Evolutionary conservation across 2,329 filamentous ascomycete genomes (phyloP), one percentile per base, ranked within the genome.

Genomic region (Trematosphaeria pertusa): DNA sequence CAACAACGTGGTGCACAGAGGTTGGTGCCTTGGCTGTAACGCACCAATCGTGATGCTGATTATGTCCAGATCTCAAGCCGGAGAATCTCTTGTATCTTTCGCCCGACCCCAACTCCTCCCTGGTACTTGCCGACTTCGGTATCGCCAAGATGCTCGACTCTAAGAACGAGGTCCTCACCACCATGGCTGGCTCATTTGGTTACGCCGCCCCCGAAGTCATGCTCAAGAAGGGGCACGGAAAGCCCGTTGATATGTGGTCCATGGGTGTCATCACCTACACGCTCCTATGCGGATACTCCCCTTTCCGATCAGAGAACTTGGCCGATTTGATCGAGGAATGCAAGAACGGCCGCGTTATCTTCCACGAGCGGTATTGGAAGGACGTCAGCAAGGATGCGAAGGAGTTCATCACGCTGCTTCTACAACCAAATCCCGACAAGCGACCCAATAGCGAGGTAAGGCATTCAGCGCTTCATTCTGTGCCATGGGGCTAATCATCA

Each of bases 231-330:
- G 94, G 94, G 15, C 95, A 99, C 71, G 94, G 94, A 70, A 99
- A 97, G 75, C 91, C 94, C 4, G 94, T 97, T 24, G 94, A 99
- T 70, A 96, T 99, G 90, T 99, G 94, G 94, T 97, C 94, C 3
- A 83, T 99, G 75, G 94, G 94, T 53, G 94, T 99, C 65, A 99
- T 99, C 66, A 97, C 94, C 32, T 99, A 99, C 76, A 99, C 94
- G 12, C 81, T 99, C 20, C 88, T 99, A 40, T 99, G 95, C 71
- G 94, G 94, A 60, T 99, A 99, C 78, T 97, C 93, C 34, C 94
- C 94, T 15, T 99, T 99, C 83, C 87, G 94, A 59, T 94, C 91
- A 52, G 94, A 99, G 78, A 96, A 89, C 65, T 80, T 99, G 37
- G 83, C 88, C 57, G 94, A 97, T 64, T 81, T 99, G 57, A 95